Conservation (phyloP, 305 asterid species). For the Fraxinus nigra region DNA sequence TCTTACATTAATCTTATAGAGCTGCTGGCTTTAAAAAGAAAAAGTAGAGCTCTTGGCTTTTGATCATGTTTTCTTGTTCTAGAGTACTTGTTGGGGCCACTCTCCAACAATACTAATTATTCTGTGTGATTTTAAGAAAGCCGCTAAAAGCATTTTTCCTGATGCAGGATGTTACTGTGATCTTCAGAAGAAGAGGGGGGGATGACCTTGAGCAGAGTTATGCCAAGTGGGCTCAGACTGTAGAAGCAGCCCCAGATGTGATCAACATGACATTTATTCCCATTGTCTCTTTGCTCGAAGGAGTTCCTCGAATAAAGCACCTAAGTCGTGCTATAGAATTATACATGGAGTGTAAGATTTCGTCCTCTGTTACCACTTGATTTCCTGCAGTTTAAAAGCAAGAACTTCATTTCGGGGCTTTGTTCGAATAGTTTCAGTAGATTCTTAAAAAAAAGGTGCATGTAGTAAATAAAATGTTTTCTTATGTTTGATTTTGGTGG, state of each 20-base stretch:
- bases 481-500: neutral
- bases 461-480: neutral
- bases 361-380: conserved; percentile 12
- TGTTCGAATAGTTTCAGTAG: neutral
- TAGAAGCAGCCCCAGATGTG: conserved; percentile 90
- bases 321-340: conserved; percentile 87
- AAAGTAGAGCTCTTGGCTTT: neutral
- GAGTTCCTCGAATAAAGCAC: conserved; percentile 78
- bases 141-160: conserved; percentile 15
- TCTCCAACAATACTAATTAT: neutral
- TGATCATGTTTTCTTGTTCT: neutral
- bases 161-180: conserved; percentile 93
- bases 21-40: neutral
- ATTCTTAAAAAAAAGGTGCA: neutral
- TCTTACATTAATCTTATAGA: neutral
- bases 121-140: neutral
- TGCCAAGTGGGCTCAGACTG: conserved; percentile 80
- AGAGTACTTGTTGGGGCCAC: neutral
- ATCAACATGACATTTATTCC: conserved; percentile 92
- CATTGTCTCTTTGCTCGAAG: conserved; percentile 81
- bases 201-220: conserved; percentile 99
- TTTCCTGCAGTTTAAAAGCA: neutral
- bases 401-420: neutral
- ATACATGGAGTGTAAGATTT: conserved; percentile 80
- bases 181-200: conserved; percentile 98